These are phyloP conservation scores for Lentinus polychrous DNA, from an alignment of 1,284 basidiomycete genomes.

Conservation along the genomic window DNA sequence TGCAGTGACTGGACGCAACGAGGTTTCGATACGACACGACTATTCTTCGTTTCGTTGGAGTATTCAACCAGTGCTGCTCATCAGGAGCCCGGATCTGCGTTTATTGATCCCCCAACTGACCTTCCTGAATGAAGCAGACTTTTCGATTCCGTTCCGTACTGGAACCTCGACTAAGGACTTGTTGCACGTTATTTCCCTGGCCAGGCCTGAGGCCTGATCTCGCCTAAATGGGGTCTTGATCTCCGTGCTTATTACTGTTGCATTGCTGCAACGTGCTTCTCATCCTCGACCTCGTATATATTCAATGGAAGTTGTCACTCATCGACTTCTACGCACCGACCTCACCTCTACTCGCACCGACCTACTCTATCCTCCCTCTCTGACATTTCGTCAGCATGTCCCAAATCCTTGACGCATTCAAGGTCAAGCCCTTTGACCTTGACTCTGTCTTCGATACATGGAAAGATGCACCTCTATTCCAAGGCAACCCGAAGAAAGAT, in stretches of 20 bases:
- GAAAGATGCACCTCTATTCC: slow-evolving; percentile 56
- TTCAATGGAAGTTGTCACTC: background rate
- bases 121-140: background rate
- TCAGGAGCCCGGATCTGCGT: slow-evolving; percentile 3
- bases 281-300: background rate
- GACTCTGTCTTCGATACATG: slow-evolving; percentile 56
- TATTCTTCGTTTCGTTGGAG: background rate
- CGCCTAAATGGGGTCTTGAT: slow-evolving; percentile 1
- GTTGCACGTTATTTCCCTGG: background rate
- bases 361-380: background rate
- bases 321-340: background rate
- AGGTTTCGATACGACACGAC: slow-evolving; percentile 6
- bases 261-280: background rate
- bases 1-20: slow-evolving; percentile 6
- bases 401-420: slow-evolving; percentile 63
- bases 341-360: background rate
- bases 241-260: background rate
- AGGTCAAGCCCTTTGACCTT: slow-evolving; percentile 66
- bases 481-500: slow-evolving; percentile 62
- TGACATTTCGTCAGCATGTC: slow-evolving; percentile 8
- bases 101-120: background rate
- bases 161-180: background rate
- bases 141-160: background rate
- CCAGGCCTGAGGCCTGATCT: background rate
- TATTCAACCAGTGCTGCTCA: background rate